Evolutionary conservation across 306 rosid genomes (phyloP), one percentile per base, ranked within the genome.

Genomic region (Malus fusca): DNA sequence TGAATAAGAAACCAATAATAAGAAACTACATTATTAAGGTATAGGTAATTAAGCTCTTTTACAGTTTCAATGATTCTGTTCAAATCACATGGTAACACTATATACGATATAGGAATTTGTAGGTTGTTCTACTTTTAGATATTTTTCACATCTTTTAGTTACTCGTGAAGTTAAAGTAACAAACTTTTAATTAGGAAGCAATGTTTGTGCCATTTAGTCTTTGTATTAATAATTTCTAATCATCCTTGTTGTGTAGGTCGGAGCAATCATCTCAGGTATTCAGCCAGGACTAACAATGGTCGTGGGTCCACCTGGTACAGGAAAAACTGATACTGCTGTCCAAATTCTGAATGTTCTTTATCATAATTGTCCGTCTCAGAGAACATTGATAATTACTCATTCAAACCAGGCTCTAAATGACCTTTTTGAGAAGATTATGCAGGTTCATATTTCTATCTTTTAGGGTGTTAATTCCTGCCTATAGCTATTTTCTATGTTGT

Each of bases 251-350:
- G 28, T 75, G 58, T 82, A 95, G 99, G 84, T 89, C 79, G 97
- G 89, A 74, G 97, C 99, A 65, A 92, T 95, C 79, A 87, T 90
- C 61, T 95, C 98, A 22, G 99, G 99, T 62, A 82, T 92, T 80
- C 99, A 95, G 86, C 98, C 99, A 67, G 99, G 99, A 53, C 83
- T 95, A 69, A 92, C 99, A 62, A 95, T 92, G 99, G 97, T 90
- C 80, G 99, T 95, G 64, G 99, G 99, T 82, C 99, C 99, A 66
- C 99, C 99, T 87, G 99, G 99, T 85, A 95, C 98, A 0, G 99
- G 99, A 87, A 95, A 95, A 87, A 95, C 98, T 72, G 96, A 95
- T 88, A 95, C 99, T 33, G 99, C 99, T 42, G 99, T 95, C 69
- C 99, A 95, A 85, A 87, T 95, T 85, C 84, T 95, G 78, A 92